Base-by-base conservation (phyloP, 495 filamentous ascomycete species). In the Letharia columbiana region DNA sequence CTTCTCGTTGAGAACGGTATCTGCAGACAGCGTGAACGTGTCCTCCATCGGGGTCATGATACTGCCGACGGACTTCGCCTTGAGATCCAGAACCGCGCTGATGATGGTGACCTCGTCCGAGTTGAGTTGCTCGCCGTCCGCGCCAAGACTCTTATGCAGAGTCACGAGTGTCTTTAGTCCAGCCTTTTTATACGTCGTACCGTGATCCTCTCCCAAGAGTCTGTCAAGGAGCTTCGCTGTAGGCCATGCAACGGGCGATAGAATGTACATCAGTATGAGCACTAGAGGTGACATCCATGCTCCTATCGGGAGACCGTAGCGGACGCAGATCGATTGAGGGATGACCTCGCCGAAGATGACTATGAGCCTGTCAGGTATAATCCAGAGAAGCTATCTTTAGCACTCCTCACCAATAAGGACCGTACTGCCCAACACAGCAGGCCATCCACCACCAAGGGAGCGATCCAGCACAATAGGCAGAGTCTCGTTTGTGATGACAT, bases 31-130 rank as follows among this genome's bases (percentile, higher is more conserved):
- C 66, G 88, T 91, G 71, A 96, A 98, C 44, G 96, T 92, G 75
- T 98, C 92, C 12, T 91, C 86, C 88, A 98, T 98, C 0, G 95
- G 94, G 2, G 94, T 98, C 95, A 98, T 98, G 71, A 98, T 96
- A 69, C 81, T 87, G 33, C 90, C 92, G 44, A 98, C 91, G 0
- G 94, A 81, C 75, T 98, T 98, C 69, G 94, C 93, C 75, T 98
- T 98, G 63, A 98, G 79, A 74, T 98, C 94, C 60, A 98, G 80
- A 23, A 98, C 95, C 35, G 93, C 93, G 68, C 89, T 95, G 72
- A 98, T 98, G 73, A 98, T 98, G 57, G 93, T 98, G 69, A 98
- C 94, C 77, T 98, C 94, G 73, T 98, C 94, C 68, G 96, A 88
- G 72, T 96, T 97, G 39, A 98, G 83, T 64, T 96, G 88, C 73